These are phyloP conservation scores for Botrytis fragariae DNA, from an alignment of 2,329 filamentous ascomycete species.

Conservation along the genomic window DNA sequence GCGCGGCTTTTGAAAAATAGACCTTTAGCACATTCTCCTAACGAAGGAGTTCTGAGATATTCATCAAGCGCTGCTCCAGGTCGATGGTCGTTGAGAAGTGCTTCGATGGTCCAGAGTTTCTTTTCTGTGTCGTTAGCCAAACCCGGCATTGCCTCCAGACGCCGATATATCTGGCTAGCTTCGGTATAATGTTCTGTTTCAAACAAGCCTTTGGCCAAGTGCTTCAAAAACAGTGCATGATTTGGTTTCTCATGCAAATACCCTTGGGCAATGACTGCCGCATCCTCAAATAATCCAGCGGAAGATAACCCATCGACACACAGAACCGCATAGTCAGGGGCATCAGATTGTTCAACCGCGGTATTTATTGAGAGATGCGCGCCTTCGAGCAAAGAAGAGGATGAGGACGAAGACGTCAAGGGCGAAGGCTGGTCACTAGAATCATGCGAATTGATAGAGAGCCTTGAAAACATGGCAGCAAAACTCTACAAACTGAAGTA, in stretches of 20 bases:
- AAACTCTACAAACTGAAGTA: neutral
- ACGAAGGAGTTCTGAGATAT: neutral
- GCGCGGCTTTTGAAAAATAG: constrained; percentile 1
- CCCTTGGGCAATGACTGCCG: constrained; percentile 4
- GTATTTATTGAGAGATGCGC: neutral
- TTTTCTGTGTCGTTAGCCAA: neutral
- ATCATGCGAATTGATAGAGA: constrained; percentile 13
- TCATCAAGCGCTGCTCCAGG: constrained; percentile 11
- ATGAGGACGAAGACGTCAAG: constrained; percentile 3
- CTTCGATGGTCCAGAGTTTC: constrained; percentile 9
- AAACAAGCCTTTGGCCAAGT: constrained; percentile 10
- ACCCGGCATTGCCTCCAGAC: constrained; percentile 5
- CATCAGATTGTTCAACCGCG: neutral
- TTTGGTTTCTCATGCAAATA: constrained; percentile 15
- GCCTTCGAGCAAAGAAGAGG: neutral
- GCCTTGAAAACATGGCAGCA: constrained; percentile 5
- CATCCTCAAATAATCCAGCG: constrained; percentile 7
- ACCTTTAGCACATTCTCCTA: neutral
- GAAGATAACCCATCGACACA: constrained; percentile 8
- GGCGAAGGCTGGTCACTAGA: neutral
- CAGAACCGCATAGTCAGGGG: constrained; percentile 3
- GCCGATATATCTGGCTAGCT: constrained; percentile 12
- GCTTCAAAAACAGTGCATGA: constrained; percentile 4
- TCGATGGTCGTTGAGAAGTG: constrained; percentile 11
- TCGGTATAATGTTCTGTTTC: constrained; percentile 12